Conservation (phyloP, 140 eudicot species). For the Bidens hawaiensis region DNA sequence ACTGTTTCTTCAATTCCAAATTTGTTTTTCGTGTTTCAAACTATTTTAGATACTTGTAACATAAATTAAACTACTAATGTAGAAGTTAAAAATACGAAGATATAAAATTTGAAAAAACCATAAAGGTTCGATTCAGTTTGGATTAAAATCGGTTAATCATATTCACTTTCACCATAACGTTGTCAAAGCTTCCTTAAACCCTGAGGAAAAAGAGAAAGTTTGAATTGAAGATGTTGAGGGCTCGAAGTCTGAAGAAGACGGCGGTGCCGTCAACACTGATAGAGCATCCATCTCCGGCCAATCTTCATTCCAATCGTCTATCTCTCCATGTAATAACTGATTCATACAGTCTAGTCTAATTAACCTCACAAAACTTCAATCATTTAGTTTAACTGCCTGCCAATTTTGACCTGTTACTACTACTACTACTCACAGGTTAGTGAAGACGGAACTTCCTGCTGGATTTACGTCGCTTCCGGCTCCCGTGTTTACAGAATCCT, state of each 20-base stretch:
- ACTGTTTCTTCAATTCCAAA: too few relatives aligned
- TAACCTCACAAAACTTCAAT: background rate
- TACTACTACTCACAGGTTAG: conserved; percentile 37
- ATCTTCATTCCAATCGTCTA: conserved; percentile 69
- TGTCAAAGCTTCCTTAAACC: too few relatives aligned
- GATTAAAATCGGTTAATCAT: too few relatives aligned
- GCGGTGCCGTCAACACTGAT: conserved; percentile 47
- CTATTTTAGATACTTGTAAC: too few relatives aligned
- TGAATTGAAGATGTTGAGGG: conserved; percentile 60
- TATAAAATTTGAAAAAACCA: too few relatives aligned
- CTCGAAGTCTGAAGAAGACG: conserved; percentile 55
- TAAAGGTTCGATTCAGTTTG: too few relatives aligned
- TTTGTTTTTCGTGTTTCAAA: too few relatives aligned
- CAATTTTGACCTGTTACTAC: background rate
- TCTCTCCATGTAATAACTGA: conserved; percentile 47
- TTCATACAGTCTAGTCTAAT: background rate
- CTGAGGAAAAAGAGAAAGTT: background rate
- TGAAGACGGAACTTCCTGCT: conserved; percentile 46
- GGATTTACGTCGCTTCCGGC: conserved; percentile 66
- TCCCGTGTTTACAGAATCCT: conserved; percentile 40
- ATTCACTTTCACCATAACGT: too few relatives aligned
- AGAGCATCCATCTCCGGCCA: conserved; percentile 58
- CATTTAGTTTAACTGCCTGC: background rate
- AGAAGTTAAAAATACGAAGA: too few relatives aligned
- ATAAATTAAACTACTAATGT: too few relatives aligned